Conservation (phyloP, 345 rosid species). For the Stellera chamaejasme region DNA sequence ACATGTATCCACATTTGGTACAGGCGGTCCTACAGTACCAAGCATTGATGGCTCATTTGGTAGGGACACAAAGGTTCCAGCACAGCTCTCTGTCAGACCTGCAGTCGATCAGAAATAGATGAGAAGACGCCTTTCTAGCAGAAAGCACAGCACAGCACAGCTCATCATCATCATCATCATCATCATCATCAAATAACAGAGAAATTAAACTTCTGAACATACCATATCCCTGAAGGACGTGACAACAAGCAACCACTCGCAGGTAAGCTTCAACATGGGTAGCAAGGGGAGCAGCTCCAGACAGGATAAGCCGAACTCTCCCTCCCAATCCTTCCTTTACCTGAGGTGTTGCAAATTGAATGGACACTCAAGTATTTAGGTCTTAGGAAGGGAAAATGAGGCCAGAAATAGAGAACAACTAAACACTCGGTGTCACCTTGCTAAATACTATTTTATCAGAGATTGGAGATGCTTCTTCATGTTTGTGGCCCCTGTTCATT, state of each 20-base stretch:
- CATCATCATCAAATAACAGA: not conserved
- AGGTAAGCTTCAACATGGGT: slow-evolving; percentile 79
- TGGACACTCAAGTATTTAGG: slow-evolving; percentile 2
- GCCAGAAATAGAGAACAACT: slow-evolving; percentile 2
- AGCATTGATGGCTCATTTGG: slow-evolving; percentile 73
- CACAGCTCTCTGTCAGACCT: slow-evolving; percentile 97
- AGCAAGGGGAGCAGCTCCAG: slow-evolving; percentile 96
- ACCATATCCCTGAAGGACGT: slow-evolving; percentile 99
- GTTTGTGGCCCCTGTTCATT: slow-evolving; percentile 57
- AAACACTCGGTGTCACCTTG: slow-evolving; percentile 39
- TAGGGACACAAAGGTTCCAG: slow-evolving; percentile 84
- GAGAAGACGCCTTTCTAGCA: not conserved
- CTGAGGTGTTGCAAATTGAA: slow-evolving; percentile 25
- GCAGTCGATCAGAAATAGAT: slow-evolving; percentile 11
- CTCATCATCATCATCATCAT: not conserved
- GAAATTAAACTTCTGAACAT: slow-evolving; percentile 4
- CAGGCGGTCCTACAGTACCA: slow-evolving; percentile 96
- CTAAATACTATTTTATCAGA: slow-evolving; percentile 81
- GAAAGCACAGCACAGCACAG: not conserved
- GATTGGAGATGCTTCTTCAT: slow-evolving; percentile 71
- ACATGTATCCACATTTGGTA: slow-evolving; percentile 86
- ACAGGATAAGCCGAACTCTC: slow-evolving; percentile 74
- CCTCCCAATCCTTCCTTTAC: slow-evolving; percentile 95
- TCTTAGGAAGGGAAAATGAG: not conserved
- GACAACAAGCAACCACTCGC: slow-evolving; percentile 92